Conservation (phyloP, 2,329 filamentous ascomycete genomes). For the Herpotrichia juniperi region DNA sequence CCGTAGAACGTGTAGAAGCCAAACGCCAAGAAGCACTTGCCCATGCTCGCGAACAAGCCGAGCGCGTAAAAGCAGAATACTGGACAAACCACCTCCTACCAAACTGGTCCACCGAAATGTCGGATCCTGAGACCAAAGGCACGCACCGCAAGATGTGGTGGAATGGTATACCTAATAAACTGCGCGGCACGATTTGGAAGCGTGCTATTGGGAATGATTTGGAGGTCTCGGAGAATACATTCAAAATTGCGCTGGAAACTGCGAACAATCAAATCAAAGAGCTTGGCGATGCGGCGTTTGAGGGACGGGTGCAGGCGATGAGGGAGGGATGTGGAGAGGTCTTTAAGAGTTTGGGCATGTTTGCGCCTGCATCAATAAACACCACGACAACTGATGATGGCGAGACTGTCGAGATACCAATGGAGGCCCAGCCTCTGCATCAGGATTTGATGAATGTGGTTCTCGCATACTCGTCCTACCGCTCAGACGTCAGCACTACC, state of each 20-base stretch:
- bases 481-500: conserved; percentile 80
- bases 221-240: conserved; percentile 70
- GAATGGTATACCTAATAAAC: conserved; percentile 75
- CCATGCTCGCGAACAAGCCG: conserved; percentile 58
- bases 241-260: conserved; percentile 71
- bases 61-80: conserved; percentile 59
- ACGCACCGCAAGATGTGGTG: conserved; percentile 75
- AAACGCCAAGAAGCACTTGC: conserved; percentile 55
- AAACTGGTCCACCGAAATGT: conserved; percentile 74
- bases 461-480: conserved; percentile 80
- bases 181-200: conserved; percentile 72
- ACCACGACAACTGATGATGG: not conserved
- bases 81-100: conserved; percentile 81
- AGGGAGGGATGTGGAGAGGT: conserved; percentile 66
- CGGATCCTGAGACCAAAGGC: conserved; percentile 37
- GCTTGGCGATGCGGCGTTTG: conserved; percentile 58
- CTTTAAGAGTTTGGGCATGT: conserved; percentile 76
- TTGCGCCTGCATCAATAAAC: conserved; percentile 57
- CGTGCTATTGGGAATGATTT: conserved; percentile 76
- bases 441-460: conserved; percentile 73
- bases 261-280: conserved; percentile 62
- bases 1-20: conserved; percentile 37
- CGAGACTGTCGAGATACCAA: not conserved
- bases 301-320: conserved; percentile 33
- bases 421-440: conserved; percentile 67